Evolutionary conservation across 208 protist genomes (phyloP).

Genomic region (Spironucleus salmonicida): DNA sequence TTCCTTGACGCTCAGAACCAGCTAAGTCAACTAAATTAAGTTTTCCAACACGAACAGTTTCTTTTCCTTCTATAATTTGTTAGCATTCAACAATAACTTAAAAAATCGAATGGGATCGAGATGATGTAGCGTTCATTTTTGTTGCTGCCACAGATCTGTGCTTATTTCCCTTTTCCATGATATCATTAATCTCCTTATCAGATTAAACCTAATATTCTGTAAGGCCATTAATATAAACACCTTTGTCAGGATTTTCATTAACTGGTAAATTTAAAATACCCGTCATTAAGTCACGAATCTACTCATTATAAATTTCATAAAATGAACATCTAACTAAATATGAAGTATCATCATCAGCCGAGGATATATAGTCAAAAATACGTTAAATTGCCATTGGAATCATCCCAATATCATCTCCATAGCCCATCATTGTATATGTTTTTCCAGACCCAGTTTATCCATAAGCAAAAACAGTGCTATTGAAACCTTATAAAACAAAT

Average conservation of each 20-base stretch:
- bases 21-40: constrained; percentile 51
- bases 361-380: constrained; percentile 30
- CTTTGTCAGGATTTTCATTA: not conserved
- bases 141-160: constrained; percentile 29
- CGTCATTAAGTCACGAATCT: constrained; percentile 38
- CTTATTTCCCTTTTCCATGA: constrained; percentile 15
- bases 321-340: constrained; percentile 24
- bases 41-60: constrained; percentile 30
- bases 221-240: constrained; percentile 29
- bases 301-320: constrained; percentile 46
- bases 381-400: constrained; percentile 27
- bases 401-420: not conserved
- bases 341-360: not conserved
- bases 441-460: constrained; percentile 33
- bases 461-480: constrained; percentile 42
- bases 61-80: not conserved
- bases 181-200: not conserved
- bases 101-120: constrained; percentile 38
- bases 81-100: constrained; percentile 27
- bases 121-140: constrained; percentile 31
- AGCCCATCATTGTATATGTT: constrained; percentile 30
- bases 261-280: not conserved
- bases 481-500: constrained; percentile 34
- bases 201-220: not conserved
- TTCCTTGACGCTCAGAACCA: constrained; percentile 36